Evolutionary conservation across 352 stramenopile genomes (phyloP).

Genomic region (Nothophytophthora sp.): DNA sequence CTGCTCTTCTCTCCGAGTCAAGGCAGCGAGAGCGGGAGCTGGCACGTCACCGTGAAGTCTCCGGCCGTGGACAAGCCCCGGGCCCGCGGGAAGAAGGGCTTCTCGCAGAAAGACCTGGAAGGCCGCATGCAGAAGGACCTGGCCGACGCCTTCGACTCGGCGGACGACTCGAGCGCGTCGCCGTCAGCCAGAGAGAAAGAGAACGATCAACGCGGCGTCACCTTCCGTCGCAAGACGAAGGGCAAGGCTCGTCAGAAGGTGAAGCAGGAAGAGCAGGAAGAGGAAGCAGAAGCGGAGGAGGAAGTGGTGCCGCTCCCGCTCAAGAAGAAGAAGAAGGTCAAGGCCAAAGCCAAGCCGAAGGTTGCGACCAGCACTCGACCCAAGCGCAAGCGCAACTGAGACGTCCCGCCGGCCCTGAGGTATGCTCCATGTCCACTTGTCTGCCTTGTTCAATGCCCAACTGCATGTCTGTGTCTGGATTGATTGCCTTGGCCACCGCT

Average conservation of each 20-base stretch:
- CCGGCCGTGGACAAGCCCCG: constrained; percentile 37
- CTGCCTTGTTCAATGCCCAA: not conserved
- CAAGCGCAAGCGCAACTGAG: constrained; percentile 50
- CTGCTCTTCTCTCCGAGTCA: constrained; percentile 65
- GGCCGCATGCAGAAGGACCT: constrained; percentile 66
- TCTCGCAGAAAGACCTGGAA: constrained; percentile 63
- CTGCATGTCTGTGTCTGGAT: constrained; percentile 5
- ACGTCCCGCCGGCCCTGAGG: too few species aligned
- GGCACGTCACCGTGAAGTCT: constrained; percentile 64
- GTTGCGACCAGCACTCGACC: constrained; percentile 12
- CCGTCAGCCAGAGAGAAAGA: constrained; percentile 21
- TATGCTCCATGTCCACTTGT: not conserved
- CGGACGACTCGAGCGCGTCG: constrained; percentile 17
- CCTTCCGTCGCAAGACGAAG: too few species aligned
- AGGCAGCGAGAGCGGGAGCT: constrained; percentile 28
- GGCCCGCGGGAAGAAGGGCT: constrained; percentile 19
- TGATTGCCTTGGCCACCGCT: not conserved
- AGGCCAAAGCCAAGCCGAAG: constrained; percentile 27
- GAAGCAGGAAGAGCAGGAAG: constrained; percentile 6
- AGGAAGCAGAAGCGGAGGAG: constrained; percentile 22
- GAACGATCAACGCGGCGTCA: too few species aligned
- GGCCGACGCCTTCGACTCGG: constrained; percentile 40
- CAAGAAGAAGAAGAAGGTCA: constrained; percentile 51
- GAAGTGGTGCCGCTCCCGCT: constrained; percentile 41
- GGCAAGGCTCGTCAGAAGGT: not conserved